Evolutionary conservation across 192 early-diverging fungal species (phyloP).

Genomic region (Coemansia sp.): DNA sequence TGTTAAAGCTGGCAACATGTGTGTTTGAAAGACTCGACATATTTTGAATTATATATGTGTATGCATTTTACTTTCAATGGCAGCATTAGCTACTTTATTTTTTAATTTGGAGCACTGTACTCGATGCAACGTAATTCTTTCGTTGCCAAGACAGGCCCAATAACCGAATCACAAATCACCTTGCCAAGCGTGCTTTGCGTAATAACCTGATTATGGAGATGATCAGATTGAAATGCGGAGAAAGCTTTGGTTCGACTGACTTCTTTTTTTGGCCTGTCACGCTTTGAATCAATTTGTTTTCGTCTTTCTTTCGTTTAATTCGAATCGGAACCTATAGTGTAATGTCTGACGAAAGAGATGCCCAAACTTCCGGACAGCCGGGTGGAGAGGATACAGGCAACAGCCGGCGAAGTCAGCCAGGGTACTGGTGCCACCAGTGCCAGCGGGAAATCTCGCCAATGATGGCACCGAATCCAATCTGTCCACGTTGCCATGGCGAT

Average conservation of each 20-base stretch:
- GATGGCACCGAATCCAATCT: conserved; percentile 78
- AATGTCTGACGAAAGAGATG: conserved; percentile 16
- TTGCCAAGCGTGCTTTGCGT: too few species aligned
- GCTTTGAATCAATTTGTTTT: background rate
- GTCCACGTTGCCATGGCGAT: conserved; percentile 68
- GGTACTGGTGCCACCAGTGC: conserved; percentile 68
- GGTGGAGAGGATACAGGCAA: background rate
- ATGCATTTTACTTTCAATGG: too few species aligned
- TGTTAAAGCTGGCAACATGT: too few species aligned
- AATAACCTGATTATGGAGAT: background rate
- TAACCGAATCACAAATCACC: too few species aligned
- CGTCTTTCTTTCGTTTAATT: background rate
- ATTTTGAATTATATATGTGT: too few species aligned
- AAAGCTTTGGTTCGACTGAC: background rate
- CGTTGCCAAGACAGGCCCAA: too few species aligned
- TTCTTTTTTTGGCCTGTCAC: background rate
- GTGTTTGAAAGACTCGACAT: too few species aligned
- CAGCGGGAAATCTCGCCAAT: conserved; percentile 59
- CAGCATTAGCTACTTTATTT: too few species aligned
- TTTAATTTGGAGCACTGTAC: too few species aligned
- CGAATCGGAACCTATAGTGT: background rate
- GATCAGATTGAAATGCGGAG: too few species aligned
- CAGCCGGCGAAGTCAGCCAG: conserved; percentile 5
- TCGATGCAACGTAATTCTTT: too few species aligned
- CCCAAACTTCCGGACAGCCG: conserved; percentile 8